Evolutionary conservation across 805 yeast genomes (phyloP), one percentile per base, ranked within the genome.

Genomic region (Ogataea saltuana): DNA sequence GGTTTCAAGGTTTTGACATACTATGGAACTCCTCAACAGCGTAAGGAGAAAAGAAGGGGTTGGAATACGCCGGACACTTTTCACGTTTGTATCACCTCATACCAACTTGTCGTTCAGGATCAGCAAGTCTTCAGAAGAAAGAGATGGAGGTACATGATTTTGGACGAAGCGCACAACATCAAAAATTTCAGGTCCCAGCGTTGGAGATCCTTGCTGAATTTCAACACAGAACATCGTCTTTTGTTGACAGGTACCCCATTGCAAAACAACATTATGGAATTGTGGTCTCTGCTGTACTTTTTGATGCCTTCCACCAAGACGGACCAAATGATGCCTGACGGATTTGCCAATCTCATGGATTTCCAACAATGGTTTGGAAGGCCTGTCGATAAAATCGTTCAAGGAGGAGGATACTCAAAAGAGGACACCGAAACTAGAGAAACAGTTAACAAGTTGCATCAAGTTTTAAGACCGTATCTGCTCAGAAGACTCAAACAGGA

Each of bases 321-420:
- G 11, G 60, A 58, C 21, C 85, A 83, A 50, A 76, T 84, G 11
- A 84, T 88, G 89, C 91, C 96, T 0, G 90, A 85, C 39, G 99
- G 98, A 2, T 93, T 93, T 76, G 98, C 99, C 1, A 89, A 91
- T 57, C 71, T 93, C 46, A 93, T 88, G 51, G 96, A 93, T 58
- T 93, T 93, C 63, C 99, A 93, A 58, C 95, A 87, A 51, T 93
- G 99, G 99, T 93, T 93, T 65, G 96, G 97, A n/a, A 79, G 83
- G 48, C 99, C 99, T 0, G 97, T 93, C 4, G 98, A 93, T 61
- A 85, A 80, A 53, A 80, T 93, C 47, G 81, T 93, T 41, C 97
- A 93, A 63, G 84, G 80, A 45, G 87, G 84, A 22, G 68, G 72
- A 9, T 49, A 52, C 30, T 46, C 58, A 4, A 70, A 65, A 11